Conservation (phyloP, 2,329 filamentous ascomycete genomes). For the Trichophyton rubrum region DNA sequence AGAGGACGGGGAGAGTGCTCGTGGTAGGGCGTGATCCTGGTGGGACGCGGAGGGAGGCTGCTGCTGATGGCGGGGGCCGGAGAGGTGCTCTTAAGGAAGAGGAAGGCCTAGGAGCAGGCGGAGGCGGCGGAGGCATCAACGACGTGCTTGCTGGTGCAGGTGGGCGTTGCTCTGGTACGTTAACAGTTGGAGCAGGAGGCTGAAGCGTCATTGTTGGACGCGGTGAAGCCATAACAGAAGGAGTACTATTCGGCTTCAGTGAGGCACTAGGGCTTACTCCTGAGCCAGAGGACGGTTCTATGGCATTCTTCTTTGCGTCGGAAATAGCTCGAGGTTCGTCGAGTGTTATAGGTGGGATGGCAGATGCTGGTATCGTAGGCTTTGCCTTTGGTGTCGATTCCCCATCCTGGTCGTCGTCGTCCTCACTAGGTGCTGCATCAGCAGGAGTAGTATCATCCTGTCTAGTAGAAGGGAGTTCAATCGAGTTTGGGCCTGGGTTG, state of each 20-base stretch:
- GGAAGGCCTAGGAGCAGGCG: constrained; percentile 10
- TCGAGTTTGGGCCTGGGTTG: background rate
- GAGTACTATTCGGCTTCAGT: constrained; percentile 4
- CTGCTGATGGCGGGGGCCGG: constrained; percentile 33
- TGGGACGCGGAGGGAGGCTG: constrained; percentile 31
- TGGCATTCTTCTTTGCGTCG: background rate
- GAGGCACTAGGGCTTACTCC: background rate
- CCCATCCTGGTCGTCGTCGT: constrained; percentile 15
- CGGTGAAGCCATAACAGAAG: background rate
- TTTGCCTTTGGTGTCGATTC: constrained; percentile 29
- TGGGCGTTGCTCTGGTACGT: background rate
- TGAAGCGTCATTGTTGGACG: background rate
- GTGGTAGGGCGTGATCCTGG: constrained; percentile 28
- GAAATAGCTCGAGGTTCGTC: constrained; percentile 9
- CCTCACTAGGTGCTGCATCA: background rate
- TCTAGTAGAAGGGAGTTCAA: too few relatives aligned
- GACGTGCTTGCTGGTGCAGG: background rate
- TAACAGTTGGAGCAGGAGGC: background rate
- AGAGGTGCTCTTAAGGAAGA: constrained; percentile 20
- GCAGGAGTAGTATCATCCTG: background rate
- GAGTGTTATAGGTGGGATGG: constrained; percentile 25
- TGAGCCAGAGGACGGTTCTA: constrained; percentile 11
- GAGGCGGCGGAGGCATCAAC: constrained; percentile 15
- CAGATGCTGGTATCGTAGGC: constrained; percentile 17
- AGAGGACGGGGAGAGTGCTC: constrained; percentile 30